A percentile compares a stretch with the other conserved stretches of the same genome.
Conservation (phyloP, 2,329 filamentous ascomycete species). For the Leptosphaerulina australis region DNA sequence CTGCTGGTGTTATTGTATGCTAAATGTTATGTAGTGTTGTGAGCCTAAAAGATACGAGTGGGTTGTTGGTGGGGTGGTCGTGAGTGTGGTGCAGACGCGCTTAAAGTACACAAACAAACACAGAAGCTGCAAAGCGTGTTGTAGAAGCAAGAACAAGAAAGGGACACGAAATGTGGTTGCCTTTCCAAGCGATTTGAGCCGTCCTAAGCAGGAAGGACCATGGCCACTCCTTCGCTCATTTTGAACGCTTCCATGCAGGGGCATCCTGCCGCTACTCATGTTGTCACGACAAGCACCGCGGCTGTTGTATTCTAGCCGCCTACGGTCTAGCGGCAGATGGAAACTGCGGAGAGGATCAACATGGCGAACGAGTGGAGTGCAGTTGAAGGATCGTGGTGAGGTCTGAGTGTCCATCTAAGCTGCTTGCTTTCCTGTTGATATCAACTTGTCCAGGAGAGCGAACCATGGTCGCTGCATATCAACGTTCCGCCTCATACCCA, state of each 20-base stretch:
- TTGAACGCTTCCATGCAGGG: constrained; percentile 16
- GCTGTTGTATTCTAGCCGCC: constrained; percentile 13
- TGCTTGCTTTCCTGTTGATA: not conserved
- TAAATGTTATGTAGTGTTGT: constrained; percentile 13
- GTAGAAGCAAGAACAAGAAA: constrained; percentile 6
- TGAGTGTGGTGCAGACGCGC: constrained; percentile 13
- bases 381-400: constrained; percentile 5
- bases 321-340: constrained; percentile 1
- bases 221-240: constrained; percentile 14
- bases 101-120: constrained; percentile 5
- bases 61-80: constrained; percentile 9
- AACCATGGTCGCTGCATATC: constrained; percentile 1
- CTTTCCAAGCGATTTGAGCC: constrained; percentile 3
- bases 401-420: not conserved
- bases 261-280: constrained; percentile 11
- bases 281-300: constrained; percentile 2
- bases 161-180: constrained; percentile 11
- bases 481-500: constrained; percentile 5
- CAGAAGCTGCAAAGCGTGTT: constrained; percentile 18
- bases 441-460: not conserved
- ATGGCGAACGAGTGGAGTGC: constrained; percentile 16
- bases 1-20: constrained; percentile 2
- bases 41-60: constrained; percentile 9
- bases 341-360: constrained; percentile 15
- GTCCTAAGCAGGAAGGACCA: constrained; percentile 11